phyloP scores from a whole-genome alignment of 2,329 filamentous ascomycete species.

The Leptoxyphium fumago region DNA sequence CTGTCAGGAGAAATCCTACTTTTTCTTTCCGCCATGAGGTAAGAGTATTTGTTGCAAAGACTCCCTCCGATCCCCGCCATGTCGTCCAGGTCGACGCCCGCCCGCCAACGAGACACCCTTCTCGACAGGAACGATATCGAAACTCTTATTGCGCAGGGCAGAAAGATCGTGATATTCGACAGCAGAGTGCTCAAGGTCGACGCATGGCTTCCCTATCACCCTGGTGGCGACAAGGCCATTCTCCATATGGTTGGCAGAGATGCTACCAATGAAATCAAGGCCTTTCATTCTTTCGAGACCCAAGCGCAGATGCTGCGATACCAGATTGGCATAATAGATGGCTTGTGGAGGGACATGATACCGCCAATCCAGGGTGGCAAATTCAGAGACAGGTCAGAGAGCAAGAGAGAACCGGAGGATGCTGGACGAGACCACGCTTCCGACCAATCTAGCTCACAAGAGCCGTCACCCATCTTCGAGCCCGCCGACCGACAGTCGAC shows the following conservation, averaged over 20 bases:
- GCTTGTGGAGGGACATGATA: slow-evolving; percentile 72
- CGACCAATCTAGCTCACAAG: slow-evolving; percentile 35
- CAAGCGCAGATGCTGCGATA: slow-evolving; percentile 64
- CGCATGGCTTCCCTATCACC: slow-evolving; percentile 77
- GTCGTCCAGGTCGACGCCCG: no score
- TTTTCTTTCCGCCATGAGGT: no score
- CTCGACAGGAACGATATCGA: slow-evolving; percentile 41
- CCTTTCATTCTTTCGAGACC: slow-evolving; percentile 78
- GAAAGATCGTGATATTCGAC: slow-evolving; percentile 66
- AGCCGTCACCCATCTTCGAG: slow-evolving; percentile 46
- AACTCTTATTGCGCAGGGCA: slow-evolving; percentile 67
- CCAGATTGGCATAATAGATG: slow-evolving; percentile 68
- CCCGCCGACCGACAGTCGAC: slow-evolving; percentile 26
- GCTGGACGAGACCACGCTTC: slow-evolving; percentile 14
- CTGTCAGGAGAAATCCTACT: no score
- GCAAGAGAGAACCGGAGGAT: slow-evolving; percentile 13
- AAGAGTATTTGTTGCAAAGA: no score
- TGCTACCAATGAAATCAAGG: slow-evolving; percentile 84
- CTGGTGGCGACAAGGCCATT: slow-evolving; percentile 82
- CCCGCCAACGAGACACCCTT: slow-evolving; percentile 8
- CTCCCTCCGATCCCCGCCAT: no score
- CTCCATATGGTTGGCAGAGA: slow-evolving; percentile 60
- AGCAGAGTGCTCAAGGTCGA: slow-evolving; percentile 74
- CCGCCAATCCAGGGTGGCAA: slow-evolving; percentile 84
- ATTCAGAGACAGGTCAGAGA: slow-evolving; percentile 40